Base-by-base conservation (phyloP, 2,329 filamentous ascomycete genomes). In the Aplosporella prunicola region DNA sequence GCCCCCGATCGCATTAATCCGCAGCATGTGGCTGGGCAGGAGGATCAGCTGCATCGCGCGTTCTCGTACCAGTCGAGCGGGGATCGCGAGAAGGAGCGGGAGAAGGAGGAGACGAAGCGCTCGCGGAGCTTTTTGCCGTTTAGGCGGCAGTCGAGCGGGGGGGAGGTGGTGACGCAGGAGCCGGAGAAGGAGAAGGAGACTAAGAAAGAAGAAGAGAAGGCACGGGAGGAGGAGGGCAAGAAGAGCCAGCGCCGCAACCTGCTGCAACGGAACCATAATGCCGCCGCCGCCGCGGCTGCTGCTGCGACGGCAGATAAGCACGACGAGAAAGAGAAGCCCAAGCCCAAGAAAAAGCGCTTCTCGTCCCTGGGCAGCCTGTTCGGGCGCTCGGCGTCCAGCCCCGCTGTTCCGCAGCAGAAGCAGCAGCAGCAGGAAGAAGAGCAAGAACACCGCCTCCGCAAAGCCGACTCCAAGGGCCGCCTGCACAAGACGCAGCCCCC, bases 361-460 rank as follows among this genome's bases (percentile, higher is more conserved):
- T 68, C 66, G 2, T 48, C 56, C 3, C 44, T 69, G 9, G 63
- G 64, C 4, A 61, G 56, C 22, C 43, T 69, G 1, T 67, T 69
- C 36, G 53, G 58, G 20, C 53, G 64, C 20, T 40, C 38, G 3
- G 17, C 18, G 1, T 35, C 38, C 4, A 29, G 16, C 10, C 14
- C 33, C 2, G n/a, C 15, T 3, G 16, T 27, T 5, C 25, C 48
- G 8, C 49, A 46, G 14, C 62, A 60, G 37, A 29, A 61, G 24
- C 53, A 51, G 5, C 63, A 63, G 36, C 52, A 58, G 30, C 51
- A 56, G 26, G 58, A 57, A 40, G 29, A 27, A 22, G 32, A 40
- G 22, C 32, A 31, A 1, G 38, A 35, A 9, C 35, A 40, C 32
- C 35, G 35, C 16, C 14, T 35, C 5, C 26, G 32, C 9, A 16